These are phyloP conservation scores for Neurospora sp. DNA, from an alignment of 495 filamentous ascomycete species.

Conservation along the genomic window DNA sequence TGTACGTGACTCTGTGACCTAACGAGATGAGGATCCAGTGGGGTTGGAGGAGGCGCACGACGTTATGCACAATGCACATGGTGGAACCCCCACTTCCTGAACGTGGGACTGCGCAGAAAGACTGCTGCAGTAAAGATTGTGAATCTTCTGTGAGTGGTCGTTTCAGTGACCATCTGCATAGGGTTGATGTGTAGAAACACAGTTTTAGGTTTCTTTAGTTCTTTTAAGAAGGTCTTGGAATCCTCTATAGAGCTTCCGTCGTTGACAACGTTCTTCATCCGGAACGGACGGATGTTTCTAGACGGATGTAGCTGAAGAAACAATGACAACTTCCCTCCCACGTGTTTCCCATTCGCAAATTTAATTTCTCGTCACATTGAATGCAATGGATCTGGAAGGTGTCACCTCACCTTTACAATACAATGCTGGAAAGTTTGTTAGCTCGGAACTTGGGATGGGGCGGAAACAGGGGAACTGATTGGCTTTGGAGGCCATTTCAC, in stretches of 20 bases:
- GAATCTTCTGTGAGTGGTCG: no score
- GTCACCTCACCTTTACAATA: background rate
- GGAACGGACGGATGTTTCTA: background rate
- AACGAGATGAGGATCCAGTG: background rate
- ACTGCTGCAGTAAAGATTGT: background rate
- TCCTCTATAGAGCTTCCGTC: background rate
- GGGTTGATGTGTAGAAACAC: background rate
- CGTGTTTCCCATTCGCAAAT: background rate
- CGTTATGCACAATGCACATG: background rate
- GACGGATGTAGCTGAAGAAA: background rate
- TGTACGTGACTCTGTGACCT: background rate
- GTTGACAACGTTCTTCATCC: background rate
- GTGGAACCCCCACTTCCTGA: background rate
- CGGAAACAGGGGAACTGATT: background rate
- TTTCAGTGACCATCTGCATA: background rate
- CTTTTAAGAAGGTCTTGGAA: background rate
- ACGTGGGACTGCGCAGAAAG: background rate
- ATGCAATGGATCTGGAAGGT: background rate
- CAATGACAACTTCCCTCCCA: background rate
- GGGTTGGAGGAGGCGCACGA: background rate
- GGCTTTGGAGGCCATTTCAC: background rate
- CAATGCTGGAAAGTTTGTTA: background rate
- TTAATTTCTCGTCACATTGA: background rate
- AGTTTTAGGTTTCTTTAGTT: background rate
- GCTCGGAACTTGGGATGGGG: background rate